Evolutionary conservation across 2,329 filamentous ascomycete species (phyloP).

Genomic region (Paraphaeosphaeria minitans): DNA sequence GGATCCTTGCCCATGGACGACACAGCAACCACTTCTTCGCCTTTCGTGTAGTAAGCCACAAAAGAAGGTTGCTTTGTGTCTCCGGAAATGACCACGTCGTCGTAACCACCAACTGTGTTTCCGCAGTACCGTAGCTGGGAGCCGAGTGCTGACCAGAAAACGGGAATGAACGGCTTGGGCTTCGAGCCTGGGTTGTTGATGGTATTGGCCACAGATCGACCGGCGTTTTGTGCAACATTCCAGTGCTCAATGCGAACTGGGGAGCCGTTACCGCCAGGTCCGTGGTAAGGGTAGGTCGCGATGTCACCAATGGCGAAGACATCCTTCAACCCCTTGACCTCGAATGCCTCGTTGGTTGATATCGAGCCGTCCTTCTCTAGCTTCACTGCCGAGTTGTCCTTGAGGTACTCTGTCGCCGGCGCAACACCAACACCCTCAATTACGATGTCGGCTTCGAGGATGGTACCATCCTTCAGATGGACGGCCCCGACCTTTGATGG

Average conservation of each 20-base stretch:
- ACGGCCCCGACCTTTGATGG: conserved; percentile 78
- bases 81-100: conserved; percentile 82
- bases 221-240: conserved; percentile 96
- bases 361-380: conserved; percentile 87
- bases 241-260: conserved; percentile 92
- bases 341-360: conserved; percentile 78
- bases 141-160: conserved; percentile 96
- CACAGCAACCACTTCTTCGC: conserved; percentile 85
- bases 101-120: conserved; percentile 80
- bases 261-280: conserved; percentile 77
- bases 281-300: conserved; percentile 90
- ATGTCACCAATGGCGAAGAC: conserved; percentile 97
- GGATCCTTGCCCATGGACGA: conserved; percentile 92
- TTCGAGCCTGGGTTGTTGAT: conserved; percentile 70
- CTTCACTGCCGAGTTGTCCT: conserved; percentile 69
- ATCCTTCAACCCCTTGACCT: conserved; percentile 74
- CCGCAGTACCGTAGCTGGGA: conserved; percentile 92
- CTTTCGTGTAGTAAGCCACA: conserved; percentile 85
- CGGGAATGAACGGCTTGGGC: conserved; percentile 79
- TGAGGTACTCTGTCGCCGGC: conserved; percentile 83
- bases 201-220: conserved; percentile 76
- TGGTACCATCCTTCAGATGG: conserved; percentile 82
- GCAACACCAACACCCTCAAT: conserved; percentile 88
- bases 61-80: conserved; percentile 75
- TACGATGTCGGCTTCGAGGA: conserved; percentile 84